These are phyloP conservation scores for Lentinula boryana DNA, from an alignment of 768 basidiomycete genomes.

Conservation along the genomic window DNA sequence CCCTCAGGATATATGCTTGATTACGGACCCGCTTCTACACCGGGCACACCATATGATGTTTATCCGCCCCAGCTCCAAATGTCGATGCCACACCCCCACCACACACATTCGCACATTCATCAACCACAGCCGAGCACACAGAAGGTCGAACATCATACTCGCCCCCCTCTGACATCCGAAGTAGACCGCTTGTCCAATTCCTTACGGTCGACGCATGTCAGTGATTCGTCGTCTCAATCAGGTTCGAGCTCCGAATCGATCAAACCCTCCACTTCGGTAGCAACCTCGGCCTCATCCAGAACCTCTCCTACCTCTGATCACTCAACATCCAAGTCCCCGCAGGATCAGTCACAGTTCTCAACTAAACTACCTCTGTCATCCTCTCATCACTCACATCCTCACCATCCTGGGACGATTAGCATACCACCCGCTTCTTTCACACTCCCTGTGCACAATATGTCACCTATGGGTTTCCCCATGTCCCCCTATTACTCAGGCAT, in stretches of 20 bases:
- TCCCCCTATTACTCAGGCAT: slow-evolving; percentile 34
- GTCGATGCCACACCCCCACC: slow-evolving; percentile 11
- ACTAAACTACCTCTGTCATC: slow-evolving; percentile 8
- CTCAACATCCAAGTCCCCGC: neutral
- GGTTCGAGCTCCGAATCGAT: slow-evolving; percentile 8
- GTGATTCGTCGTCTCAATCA: slow-evolving; percentile 9
- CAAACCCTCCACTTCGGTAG: slow-evolving; percentile 3
- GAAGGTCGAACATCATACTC: neutral
- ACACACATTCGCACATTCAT: slow-evolving; percentile 9
- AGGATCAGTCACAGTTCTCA: slow-evolving; percentile 9
- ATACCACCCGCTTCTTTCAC: slow-evolving; percentile 45
- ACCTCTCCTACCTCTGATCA: slow-evolving; percentile 5
- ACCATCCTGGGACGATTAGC: slow-evolving; percentile 67
- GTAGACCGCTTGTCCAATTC: slow-evolving; percentile 2
- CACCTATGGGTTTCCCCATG: slow-evolving; percentile 18
- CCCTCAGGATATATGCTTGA: slow-evolving; percentile 29
- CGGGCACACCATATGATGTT: slow-evolving; percentile 29
- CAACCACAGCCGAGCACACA: neutral
- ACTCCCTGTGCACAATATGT: slow-evolving; percentile 25
- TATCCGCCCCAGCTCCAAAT: slow-evolving; percentile 15
- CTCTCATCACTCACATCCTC: slow-evolving; percentile 26
- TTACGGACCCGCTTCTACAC: slow-evolving; percentile 32
- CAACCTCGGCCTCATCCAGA: slow-evolving; percentile 1
- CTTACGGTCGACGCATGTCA: slow-evolving; percentile 2
- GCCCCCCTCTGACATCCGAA: slow-evolving; percentile 1